These are phyloP conservation scores for Brassica rapa DNA, from an alignment of 345 rosid genomes.

Conservation along the genomic window DNA sequence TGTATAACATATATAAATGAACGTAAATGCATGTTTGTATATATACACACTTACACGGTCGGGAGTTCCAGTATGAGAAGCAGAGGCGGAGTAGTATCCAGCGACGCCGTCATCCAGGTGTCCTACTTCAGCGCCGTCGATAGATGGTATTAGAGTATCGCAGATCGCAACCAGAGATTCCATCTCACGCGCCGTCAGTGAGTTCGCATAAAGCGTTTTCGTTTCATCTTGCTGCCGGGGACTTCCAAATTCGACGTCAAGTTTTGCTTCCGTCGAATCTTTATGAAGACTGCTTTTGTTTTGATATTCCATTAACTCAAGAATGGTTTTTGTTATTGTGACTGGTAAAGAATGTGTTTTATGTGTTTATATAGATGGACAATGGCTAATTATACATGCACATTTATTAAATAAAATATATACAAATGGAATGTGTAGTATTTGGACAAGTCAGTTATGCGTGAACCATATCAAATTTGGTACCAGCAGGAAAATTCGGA, in stretches of 20 bases:
- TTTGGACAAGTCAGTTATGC: neutral
- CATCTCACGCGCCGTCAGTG: conserved; percentile 60
- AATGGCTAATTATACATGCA: neutral
- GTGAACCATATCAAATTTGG: conserved; percentile 31
- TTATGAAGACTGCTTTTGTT: conserved; percentile 6
- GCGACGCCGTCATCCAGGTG: conserved; percentile 34
- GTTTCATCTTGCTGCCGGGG: conserved; percentile 20
- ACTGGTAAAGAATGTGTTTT: conserved; percentile 4
- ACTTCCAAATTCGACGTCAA: conserved; percentile 7
- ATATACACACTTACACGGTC: conserved; percentile 48
- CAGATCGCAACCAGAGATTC: conserved; percentile 69
- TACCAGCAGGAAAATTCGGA: conserved; percentile 9
- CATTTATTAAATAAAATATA: neutral
- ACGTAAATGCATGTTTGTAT: conserved; percentile 10
- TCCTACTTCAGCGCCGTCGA: conserved; percentile 22
- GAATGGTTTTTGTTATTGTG: neutral
- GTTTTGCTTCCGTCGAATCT: conserved; percentile 6
- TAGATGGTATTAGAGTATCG: conserved; percentile 67
- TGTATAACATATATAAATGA: conserved; percentile 8
- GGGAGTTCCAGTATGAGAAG: conserved; percentile 76
- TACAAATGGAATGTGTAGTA: conserved; percentile 5
- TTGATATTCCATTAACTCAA: conserved; percentile 7
- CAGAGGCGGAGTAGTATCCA: conserved; percentile 53
- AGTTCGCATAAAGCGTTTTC: conserved; percentile 44
- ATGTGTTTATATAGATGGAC: conserved; percentile 25